Conservation (phyloP, 176 grass and related monocot species). For the Musa troglodytarum region DNA sequence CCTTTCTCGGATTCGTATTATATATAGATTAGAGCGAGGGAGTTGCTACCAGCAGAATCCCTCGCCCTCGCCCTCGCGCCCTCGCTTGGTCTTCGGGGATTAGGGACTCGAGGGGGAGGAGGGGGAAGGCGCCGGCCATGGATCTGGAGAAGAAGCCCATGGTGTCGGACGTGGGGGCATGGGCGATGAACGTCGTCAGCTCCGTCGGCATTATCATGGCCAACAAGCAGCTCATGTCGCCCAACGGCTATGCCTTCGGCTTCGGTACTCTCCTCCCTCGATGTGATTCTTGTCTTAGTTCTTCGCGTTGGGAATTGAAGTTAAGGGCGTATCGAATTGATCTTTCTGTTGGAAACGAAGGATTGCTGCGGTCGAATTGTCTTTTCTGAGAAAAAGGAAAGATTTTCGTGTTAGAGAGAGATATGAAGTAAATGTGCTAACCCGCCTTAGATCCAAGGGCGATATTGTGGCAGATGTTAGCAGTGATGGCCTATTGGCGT, state of each 20-base stretch:
- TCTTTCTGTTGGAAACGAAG: background rate
- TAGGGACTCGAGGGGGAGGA: background rate
- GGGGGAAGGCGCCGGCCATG: background rate
- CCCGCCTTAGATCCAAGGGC: background rate
- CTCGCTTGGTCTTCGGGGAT: background rate
- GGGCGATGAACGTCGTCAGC: constrained; percentile 98
- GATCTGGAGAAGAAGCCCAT: constrained; percentile 57
- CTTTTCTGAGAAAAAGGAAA: background rate
- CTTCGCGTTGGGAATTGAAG: background rate
- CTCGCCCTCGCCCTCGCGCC: background rate
- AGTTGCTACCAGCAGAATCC: background rate
- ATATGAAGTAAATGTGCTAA: background rate
- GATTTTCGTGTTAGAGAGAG: background rate
- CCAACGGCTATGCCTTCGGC: constrained; percentile 71
- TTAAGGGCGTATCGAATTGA: background rate
- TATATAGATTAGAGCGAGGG: background rate
- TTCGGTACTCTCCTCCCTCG: constrained; percentile 59
- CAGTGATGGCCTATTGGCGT: background rate
- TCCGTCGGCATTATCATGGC: constrained; percentile 95
- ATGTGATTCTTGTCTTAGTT: background rate
- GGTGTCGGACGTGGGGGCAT: constrained; percentile 81
- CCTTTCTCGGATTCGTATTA: background rate
- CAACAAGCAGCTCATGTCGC: constrained; percentile 97
- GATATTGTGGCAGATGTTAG: background rate
- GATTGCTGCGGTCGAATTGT: background rate